Evolutionary conservation across 305 asterid species (phyloP).

Genomic region (Striga hermonthica): DNA sequence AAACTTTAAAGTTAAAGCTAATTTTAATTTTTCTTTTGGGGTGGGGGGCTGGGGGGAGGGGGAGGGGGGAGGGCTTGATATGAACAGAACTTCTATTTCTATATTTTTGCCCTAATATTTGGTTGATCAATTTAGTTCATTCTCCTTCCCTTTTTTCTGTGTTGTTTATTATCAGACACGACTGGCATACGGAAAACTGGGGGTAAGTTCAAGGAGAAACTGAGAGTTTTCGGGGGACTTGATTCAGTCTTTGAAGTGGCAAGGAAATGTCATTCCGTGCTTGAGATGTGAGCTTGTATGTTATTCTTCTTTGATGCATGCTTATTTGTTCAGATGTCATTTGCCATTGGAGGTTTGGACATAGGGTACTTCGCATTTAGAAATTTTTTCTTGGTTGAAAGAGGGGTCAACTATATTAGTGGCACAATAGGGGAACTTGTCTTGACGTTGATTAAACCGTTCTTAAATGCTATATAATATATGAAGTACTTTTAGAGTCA

Average conservation of each 20-base stretch:
- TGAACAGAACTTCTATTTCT: background rate
- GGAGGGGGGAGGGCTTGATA: background rate
- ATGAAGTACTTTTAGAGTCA: background rate
- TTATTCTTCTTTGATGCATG: conserved; percentile 31
- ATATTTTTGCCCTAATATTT: conserved; percentile 14
- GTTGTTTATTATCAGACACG: conserved; percentile 44
- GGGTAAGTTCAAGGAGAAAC: conserved; percentile 71
- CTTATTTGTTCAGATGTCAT: conserved; percentile 10
- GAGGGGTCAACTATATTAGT: background rate
- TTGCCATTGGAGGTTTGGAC: conserved; percentile 7
- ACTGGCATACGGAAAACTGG: conserved; percentile 58
- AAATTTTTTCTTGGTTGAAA: conserved; percentile 1
- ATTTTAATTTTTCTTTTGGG: too few species aligned
- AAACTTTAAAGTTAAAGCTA: too few species aligned
- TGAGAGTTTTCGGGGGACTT: conserved; percentile 81
- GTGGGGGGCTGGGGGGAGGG: too few species aligned
- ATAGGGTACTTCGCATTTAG: background rate
- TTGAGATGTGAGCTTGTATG: conserved; percentile 62
- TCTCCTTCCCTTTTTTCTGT: conserved; percentile 18
- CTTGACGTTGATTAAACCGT: background rate
- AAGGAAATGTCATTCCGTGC: conserved; percentile 58
- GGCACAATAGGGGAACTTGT: background rate
- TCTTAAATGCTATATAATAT: conserved; percentile 2
- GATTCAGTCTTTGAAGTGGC: conserved; percentile 78
- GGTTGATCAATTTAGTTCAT: conserved; percentile 22